Conservation (phyloP, 495 filamentous ascomycete species). For the Aspergillus bridgeri region DNA sequence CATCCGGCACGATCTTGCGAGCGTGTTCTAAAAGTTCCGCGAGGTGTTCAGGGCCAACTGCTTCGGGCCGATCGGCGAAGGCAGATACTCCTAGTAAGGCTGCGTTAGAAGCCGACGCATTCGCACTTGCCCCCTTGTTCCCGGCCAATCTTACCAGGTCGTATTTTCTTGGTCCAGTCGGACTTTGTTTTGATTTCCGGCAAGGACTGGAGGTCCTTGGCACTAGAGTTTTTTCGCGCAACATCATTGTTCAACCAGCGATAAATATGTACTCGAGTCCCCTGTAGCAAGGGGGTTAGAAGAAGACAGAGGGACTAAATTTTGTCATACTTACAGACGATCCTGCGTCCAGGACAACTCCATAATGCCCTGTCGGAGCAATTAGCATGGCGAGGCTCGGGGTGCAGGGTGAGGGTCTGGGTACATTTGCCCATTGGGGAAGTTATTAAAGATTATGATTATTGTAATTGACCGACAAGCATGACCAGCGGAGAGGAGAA, state of each 20-base stretch:
- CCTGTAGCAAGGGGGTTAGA: slow-evolving; percentile 39
- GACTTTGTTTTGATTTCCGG: slow-evolving; percentile 79
- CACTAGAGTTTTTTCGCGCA: slow-evolving; percentile 59
- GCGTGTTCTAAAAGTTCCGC: slow-evolving; percentile 79
- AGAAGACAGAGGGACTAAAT: background rate
- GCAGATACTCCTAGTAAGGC: slow-evolving; percentile 70
- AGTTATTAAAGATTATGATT: slow-evolving; percentile 12
- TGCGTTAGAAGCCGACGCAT: background rate
- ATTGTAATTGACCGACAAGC: slow-evolving; percentile 20
- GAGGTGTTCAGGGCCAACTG: slow-evolving; percentile 79
- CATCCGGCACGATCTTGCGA: slow-evolving; percentile 70
- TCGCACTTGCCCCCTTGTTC: background rate
- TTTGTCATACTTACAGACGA: slow-evolving; percentile 52
- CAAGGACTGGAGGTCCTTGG: slow-evolving; percentile 61
- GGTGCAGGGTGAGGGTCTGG: slow-evolving; percentile 8
- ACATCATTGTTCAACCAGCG: slow-evolving; percentile 75
- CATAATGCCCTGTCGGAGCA: slow-evolving; percentile 51
- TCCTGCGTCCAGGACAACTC: slow-evolving; percentile 66
- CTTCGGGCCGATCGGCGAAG: slow-evolving; percentile 71
- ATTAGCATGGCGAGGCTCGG: slow-evolving; percentile 5
- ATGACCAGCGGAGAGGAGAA: slow-evolving; percentile 25
- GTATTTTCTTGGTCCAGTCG: slow-evolving; percentile 89
- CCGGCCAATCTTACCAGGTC: slow-evolving; percentile 57
- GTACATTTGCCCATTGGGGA: slow-evolving; percentile 51
- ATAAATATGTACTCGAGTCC: slow-evolving; percentile 92